phyloP scores from a whole-genome alignment of 495 filamentous ascomycete genomes.

The Saxophila tyrrhenica region DNA sequence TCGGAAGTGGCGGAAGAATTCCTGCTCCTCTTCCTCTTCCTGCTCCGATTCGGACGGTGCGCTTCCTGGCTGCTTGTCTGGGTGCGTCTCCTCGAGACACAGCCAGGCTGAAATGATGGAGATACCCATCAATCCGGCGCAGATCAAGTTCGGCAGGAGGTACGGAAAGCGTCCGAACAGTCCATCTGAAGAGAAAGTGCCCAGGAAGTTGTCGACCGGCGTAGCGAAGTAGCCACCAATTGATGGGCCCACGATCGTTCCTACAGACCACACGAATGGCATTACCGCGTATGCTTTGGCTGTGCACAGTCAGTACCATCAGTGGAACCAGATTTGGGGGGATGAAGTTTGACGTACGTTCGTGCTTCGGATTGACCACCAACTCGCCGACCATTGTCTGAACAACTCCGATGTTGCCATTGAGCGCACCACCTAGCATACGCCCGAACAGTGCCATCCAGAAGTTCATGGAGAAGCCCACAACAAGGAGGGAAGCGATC shows the following conservation, averaged over 20 bases:
- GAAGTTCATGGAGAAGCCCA: conserved; percentile 72
- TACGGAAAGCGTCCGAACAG: conserved; percentile 72
- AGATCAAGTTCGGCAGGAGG: conserved; percentile 69
- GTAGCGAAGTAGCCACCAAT: conserved; percentile 71
- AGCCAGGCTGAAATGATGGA: conserved; percentile 65
- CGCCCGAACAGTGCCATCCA: conserved; percentile 66
- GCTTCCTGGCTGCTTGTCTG: conserved; percentile 57
- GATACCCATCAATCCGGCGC: conserved; percentile 56
- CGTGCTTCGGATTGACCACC: conserved; percentile 66
- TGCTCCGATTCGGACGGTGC: conserved; percentile 39
- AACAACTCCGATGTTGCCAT: conserved; percentile 81
- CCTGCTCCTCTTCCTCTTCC: no score
- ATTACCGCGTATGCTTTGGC: conserved; percentile 71
- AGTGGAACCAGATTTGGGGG: neutral
- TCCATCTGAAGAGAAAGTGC: conserved; percentile 47
- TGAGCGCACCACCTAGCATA: conserved; percentile 66
- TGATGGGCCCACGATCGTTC: conserved; percentile 71
- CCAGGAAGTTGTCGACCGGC: conserved; percentile 57
- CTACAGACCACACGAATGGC: conserved; percentile 83
- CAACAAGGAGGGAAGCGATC: conserved; percentile 63
- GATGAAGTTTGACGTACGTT: conserved; percentile 46
- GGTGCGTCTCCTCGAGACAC: conserved; percentile 69
- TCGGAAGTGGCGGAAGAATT: neutral
- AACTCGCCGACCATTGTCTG: conserved; percentile 88
- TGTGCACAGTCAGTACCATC: conserved; percentile 25